These are phyloP conservation scores for Dryas alaskensis DNA, from an alignment of 306 rosid species.

Conservation along the genomic window DNA sequence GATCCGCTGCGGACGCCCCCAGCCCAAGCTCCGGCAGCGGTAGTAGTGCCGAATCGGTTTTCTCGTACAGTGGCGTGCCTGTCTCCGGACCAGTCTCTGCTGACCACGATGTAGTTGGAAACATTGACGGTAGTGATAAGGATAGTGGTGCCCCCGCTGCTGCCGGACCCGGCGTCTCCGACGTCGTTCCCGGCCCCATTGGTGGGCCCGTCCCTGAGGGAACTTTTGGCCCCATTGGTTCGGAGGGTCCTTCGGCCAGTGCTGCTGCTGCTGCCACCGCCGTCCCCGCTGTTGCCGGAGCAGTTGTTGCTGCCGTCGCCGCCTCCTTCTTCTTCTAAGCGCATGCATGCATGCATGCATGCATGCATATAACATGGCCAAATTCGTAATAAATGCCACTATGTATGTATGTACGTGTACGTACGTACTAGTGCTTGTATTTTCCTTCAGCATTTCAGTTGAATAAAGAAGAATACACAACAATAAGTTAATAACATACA, in stretches of 20 bases:
- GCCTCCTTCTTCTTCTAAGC: conserved; percentile 33
- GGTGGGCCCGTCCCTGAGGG: conserved; percentile 23
- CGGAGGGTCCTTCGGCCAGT: conserved; percentile 15
- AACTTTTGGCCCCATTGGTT: conserved; percentile 42
- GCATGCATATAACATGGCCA: not conserved
- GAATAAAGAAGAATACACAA: too few relatives aligned
- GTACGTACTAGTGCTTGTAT: too few relatives aligned
- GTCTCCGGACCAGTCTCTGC: not conserved
- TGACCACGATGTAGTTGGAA: conserved; percentile 26
- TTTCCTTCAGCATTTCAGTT: too few relatives aligned
- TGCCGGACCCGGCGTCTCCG: not conserved
- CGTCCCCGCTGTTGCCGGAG: conserved; percentile 32
- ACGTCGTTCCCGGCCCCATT: not conserved
- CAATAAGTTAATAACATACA: too few relatives aligned
- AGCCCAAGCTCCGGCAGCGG: not conserved
- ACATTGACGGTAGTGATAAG: conserved; percentile 18
- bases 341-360: not conserved
- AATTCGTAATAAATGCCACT: too few relatives aligned
- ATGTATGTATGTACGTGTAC: too few relatives aligned
- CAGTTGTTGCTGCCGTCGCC: conserved; percentile 22
- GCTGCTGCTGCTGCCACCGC: conserved; percentile 31
- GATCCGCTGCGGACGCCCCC: conserved; percentile 24
- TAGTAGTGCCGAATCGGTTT: too few relatives aligned
- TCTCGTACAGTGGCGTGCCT: conserved; percentile 4
- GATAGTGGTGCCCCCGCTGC: not conserved